A percentile compares a stretch with the other conserved stretches of the same genome.
These are phyloP conservation scores for Misopates orontium DNA, from an alignment of 257 asterid genomes.

Conservation along the genomic window DNA sequence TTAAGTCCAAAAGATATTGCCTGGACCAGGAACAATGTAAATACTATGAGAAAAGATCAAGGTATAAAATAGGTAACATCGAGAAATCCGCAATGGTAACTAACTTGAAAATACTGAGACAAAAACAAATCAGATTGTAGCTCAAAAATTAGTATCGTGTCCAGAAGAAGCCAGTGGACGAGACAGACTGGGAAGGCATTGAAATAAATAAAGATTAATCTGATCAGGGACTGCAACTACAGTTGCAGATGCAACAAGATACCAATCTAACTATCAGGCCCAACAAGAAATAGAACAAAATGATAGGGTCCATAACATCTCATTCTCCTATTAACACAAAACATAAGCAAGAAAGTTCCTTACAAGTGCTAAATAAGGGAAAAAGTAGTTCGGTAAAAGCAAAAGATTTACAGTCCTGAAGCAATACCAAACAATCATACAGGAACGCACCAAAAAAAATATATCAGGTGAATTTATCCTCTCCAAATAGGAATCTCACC, in stretches of 20 bases:
- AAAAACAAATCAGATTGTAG: no score
- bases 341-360: constrained; percentile 12
- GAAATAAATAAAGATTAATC: no score
- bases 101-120: no score
- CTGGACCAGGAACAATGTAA: constrained; percentile 38
- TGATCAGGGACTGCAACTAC: no score
- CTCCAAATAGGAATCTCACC: constrained; percentile 42
- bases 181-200: no score
- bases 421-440: background rate
- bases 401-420: constrained; percentile 4
- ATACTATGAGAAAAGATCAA: constrained; percentile 19
- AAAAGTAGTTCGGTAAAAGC: background rate
- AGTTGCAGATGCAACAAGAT: no score
- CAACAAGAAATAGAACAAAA: background rate
- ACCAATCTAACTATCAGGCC: no score
- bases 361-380: constrained; percentile 1
- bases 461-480: background rate
- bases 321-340: constrained; percentile 14
- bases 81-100: no score
- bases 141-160: no score
- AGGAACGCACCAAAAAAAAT: background rate
- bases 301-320: background rate
- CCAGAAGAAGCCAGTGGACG: no score
- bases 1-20: constrained; percentile 90
- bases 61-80: background rate